Conservation (phyloP, 495 filamentous ascomycete genomes). For the Aspergillus leporis region DNA sequence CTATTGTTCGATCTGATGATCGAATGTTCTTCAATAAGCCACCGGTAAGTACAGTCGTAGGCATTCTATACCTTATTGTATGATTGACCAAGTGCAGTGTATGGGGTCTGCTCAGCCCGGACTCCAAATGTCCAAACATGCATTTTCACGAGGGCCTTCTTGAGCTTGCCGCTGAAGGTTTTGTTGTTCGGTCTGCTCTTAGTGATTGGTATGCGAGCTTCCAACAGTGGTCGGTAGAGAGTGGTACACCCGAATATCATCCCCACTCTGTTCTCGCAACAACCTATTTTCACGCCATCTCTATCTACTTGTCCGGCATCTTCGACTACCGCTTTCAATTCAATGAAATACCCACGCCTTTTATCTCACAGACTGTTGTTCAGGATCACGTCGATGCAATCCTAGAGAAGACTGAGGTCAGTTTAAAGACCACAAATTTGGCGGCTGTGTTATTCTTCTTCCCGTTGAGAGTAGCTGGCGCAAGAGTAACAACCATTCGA, state of each 20-base stretch:
- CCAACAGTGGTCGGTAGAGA: neutral
- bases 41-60: too few species aligned
- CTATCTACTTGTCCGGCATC: conserved; percentile 14
- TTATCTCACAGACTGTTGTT: neutral
- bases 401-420: neutral
- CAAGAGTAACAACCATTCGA: neutral
- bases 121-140: neutral
- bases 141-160: neutral
- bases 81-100: too few species aligned
- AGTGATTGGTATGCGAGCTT: conserved; percentile 1
- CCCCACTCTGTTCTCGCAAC: neutral
- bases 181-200: neutral
- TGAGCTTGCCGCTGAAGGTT: conserved; percentile 1
- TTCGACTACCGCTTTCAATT: conserved; percentile 13
- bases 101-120: neutral
- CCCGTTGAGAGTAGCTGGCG: conserved; percentile 1
- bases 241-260: neutral
- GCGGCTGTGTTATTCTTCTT: conserved; percentile 6
- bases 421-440: neutral
- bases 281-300: conserved; percentile 14
- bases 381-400: conserved; percentile 7
- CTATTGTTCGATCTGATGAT: too few species aligned
- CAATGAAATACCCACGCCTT: conserved; percentile 6
- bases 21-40: too few species aligned
- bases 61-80: too few species aligned